Evolutionary conservation across 129 eudicot species (phyloP).

Genomic region (Flaveria bidentis): DNA sequence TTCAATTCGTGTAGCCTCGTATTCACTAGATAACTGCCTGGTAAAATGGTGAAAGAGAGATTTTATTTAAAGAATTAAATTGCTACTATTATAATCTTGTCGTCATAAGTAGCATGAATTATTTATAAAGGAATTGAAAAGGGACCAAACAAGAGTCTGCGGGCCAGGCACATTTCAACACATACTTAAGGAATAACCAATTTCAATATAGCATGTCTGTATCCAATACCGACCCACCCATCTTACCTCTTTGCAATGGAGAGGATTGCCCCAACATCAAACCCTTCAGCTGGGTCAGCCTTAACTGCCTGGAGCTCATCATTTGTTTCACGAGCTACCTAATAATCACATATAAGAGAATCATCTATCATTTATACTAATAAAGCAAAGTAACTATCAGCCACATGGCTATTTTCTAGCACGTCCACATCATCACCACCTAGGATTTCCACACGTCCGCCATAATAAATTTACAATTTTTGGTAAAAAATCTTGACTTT

Average conservation of each 20-base stretch:
- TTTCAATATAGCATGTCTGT: not conserved
- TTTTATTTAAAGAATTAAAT: not conserved
- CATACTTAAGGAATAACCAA: not conserved
- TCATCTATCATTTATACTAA: not conserved
- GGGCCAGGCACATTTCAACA: not conserved
- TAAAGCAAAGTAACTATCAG: no score
- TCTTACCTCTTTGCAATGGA: constrained; percentile 63
- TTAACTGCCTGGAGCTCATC: constrained; percentile 78
- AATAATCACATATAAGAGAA: constrained; percentile 11
- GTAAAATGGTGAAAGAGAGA: constrained; percentile 12
- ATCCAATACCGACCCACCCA: constrained; percentile 20
- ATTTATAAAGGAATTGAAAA: not conserved
- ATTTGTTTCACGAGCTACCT: constrained; percentile 95
- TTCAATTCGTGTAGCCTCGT: constrained; percentile 97
- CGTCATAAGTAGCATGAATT: not conserved
- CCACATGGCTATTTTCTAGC: no score
- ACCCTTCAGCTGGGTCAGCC: constrained; percentile 85
- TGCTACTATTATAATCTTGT: not conserved
- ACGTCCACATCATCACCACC: no score
- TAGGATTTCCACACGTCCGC: no score
- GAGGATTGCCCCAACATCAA: constrained; percentile 84
- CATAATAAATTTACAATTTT: no score
- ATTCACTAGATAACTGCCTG: constrained; percentile 89
- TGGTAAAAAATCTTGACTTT: no score
- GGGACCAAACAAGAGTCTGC: not conserved